These are phyloP conservation scores for Ajuga chamaepitys DNA, from an alignment of 257 asterid genomes.

Conservation along the genomic window DNA sequence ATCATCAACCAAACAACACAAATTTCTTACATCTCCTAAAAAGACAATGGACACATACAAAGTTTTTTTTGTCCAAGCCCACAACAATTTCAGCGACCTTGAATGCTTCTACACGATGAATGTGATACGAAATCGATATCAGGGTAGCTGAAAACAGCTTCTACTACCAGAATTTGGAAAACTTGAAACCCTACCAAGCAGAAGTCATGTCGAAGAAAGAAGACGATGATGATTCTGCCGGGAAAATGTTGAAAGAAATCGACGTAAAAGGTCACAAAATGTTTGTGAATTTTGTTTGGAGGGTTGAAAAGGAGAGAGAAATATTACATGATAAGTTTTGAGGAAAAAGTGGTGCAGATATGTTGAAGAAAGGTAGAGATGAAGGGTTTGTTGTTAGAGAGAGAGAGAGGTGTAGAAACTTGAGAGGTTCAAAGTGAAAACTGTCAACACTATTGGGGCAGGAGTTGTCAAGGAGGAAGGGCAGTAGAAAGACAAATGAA, in stretches of 20 bases:
- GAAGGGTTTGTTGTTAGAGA: background rate
- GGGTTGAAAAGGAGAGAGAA: background rate
- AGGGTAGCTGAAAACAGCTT: background rate
- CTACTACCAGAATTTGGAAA: background rate
- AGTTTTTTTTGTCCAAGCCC: too few relatives aligned
- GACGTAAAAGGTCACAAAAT: conserved; percentile 19
- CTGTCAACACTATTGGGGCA: conserved; percentile 4
- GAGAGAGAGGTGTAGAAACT: conserved; percentile 22
- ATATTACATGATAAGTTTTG: conserved; percentile 12
- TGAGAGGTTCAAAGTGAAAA: conserved; percentile 29
- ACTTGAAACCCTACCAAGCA: background rate
- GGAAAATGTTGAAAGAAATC: conserved; percentile 9
- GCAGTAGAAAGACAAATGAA: background rate
- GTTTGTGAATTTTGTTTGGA: conserved; percentile 21
- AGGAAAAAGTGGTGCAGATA: background rate
- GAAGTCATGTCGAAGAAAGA: background rate
- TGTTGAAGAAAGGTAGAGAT: conserved; percentile 14
- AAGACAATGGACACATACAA: background rate
- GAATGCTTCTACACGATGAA: background rate
- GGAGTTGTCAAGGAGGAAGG: conserved; percentile 23
- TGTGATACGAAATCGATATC: background rate
- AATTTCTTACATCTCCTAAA: too few relatives aligned
- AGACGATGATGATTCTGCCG: background rate
- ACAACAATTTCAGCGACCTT: background rate
- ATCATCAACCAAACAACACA: too few relatives aligned